A percentile compares a stretch with the other conserved stretches of the same genome.
Evolutionary conservation across 169 alveolate genomes (phyloP).

Genomic region (Cyclospora cayetanensis): DNA sequence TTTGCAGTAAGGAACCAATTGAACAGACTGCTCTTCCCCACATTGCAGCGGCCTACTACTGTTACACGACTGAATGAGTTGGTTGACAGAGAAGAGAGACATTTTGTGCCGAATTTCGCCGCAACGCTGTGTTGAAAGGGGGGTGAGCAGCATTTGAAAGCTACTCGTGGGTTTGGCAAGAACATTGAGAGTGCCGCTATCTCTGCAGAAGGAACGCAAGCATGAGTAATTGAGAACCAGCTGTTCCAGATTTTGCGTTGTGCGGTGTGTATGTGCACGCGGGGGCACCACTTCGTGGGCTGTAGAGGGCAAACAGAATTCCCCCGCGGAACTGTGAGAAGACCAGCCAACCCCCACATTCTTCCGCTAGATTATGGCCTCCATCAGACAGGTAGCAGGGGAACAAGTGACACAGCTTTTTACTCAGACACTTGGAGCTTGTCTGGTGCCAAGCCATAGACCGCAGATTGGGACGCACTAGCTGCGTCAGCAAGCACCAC

Average conservation of each 20-base stretch:
- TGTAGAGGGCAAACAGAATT: too few relatives aligned
- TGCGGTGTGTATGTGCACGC: background rate
- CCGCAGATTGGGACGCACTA: background rate
- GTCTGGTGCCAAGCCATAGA: background rate
- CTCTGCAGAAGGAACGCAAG: background rate
- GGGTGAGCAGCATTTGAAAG: too few relatives aligned
- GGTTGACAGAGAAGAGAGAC: background rate
- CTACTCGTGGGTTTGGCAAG: background rate
- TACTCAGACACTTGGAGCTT: background rate
- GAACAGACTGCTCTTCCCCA: slow-evolving; percentile 82
- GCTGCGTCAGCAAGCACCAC: background rate
- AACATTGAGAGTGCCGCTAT: background rate
- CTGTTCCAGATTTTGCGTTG: background rate
- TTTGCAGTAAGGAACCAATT: slow-evolving; percentile 76
- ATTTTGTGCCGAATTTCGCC: background rate
- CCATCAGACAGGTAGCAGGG: background rate
- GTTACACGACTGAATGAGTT: slow-evolving; percentile 21
- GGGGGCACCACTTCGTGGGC: background rate
- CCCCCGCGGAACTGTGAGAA: too few relatives aligned
- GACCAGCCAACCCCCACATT: background rate
- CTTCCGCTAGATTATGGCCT: background rate
- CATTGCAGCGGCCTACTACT: slow-evolving; percentile 80
- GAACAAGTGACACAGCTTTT: slow-evolving; percentile 39
- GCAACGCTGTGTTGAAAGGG: background rate
- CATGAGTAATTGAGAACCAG: background rate